Conservation (phyloP, 2,329 filamentous ascomycete genomes). For the Penicillium sclerotiorum region DNA sequence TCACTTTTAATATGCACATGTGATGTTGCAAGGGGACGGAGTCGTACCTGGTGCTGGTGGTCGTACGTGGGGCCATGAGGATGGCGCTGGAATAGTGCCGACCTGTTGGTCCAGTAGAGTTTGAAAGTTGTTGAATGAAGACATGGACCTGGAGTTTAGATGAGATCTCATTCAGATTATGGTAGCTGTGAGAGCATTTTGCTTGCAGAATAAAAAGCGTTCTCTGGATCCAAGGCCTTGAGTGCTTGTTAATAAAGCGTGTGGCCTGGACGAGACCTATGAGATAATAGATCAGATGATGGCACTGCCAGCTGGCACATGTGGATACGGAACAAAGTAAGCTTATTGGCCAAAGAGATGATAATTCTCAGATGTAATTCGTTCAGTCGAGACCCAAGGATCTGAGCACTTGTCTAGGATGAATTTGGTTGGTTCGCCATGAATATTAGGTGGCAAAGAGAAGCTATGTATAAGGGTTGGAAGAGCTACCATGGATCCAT, state of each 20-base stretch:
- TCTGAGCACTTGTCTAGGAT: no score
- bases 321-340: not conserved
- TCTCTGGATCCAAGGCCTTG: no score
- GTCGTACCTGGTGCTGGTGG: slow-evolving; percentile 6
- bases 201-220: no score
- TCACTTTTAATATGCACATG: no score
- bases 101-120: slow-evolving; percentile 20
- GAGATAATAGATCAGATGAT: slow-evolving; percentile 4
- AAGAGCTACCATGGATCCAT: no score
- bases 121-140: slow-evolving; percentile 18
- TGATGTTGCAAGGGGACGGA: no score
- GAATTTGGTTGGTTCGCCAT: no score
- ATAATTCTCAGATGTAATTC: no score
- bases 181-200: not conserved
- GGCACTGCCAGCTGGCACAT: not conserved
- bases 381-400: no score
- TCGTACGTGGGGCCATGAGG: slow-evolving; percentile 10
- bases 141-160: slow-evolving; percentile 3
- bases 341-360: not conserved
- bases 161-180: not conserved
- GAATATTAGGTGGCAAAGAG: no score
- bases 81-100: slow-evolving; percentile 10
- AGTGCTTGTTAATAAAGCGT: no score
- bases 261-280: not conserved
- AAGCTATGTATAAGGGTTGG: no score